phyloP scores from a whole-genome alignment of 2,329 filamentous ascomycete species.

The Trichophyton schoenleinii region DNA sequence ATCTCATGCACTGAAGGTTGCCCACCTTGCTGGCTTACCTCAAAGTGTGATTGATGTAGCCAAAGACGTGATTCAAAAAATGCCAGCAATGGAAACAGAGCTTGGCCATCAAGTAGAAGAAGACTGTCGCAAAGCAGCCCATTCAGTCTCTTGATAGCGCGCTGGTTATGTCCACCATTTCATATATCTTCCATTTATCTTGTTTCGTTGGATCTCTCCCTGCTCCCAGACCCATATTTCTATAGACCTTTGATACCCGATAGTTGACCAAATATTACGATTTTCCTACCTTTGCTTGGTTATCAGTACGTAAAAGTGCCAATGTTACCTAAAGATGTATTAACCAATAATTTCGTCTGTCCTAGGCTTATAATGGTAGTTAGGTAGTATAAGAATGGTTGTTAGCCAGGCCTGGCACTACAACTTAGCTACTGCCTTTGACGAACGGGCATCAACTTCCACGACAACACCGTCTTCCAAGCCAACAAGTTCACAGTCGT shows the following conservation, averaged over 20 bases:
- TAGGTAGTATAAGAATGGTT: background rate
- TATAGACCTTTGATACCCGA: background rate
- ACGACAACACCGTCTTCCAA: constrained; percentile 22
- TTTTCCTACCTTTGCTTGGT: background rate
- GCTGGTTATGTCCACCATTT: background rate
- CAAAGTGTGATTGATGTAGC: constrained; percentile 59
- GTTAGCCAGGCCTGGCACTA: background rate
- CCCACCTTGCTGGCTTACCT: constrained; percentile 69
- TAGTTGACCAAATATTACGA: background rate
- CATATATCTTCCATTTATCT: background rate
- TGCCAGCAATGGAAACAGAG: constrained; percentile 8
- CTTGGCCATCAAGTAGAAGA: background rate
- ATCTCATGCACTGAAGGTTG: constrained; percentile 93
- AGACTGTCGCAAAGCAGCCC: background rate
- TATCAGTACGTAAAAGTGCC: no score
- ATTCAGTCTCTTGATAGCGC: background rate
- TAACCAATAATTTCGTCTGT: background rate
- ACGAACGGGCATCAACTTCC: background rate
- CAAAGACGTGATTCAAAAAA: constrained; percentile 39
- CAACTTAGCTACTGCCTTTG: background rate
- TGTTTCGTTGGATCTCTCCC: background rate
- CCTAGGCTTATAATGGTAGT: background rate
- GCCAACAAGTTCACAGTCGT: constrained; percentile 77
- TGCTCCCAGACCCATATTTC: background rate
- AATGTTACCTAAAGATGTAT: background rate